Base-by-base conservation (phyloP, 2,329 filamentous ascomycete genomes). In the Stachybotrys chlorohalonatus region DNA sequence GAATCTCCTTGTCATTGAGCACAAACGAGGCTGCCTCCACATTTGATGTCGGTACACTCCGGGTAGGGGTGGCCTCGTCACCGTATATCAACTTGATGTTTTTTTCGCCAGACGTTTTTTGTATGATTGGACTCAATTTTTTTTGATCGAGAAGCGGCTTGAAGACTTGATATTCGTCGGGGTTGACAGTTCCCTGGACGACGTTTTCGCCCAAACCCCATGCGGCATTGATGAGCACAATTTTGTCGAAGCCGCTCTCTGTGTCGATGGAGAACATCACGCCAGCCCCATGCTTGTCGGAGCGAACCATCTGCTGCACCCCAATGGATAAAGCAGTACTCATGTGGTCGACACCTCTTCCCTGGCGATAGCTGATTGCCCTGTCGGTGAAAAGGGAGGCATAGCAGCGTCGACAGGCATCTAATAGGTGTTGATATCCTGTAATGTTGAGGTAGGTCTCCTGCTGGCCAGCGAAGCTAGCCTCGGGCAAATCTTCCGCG, bases 261-360 rank as follows among this genome's bases (percentile, higher is more conserved):
- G 70, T 71, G 55, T 73, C 69, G 30, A 72, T 68, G 39, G 69
- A 68, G 59, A 73, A 73, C 68, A 73, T 72, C 49, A 71, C 69
- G 16, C 70, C 70, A 7, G 69, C 67, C 9, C 67, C 68, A 6
- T 66, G 57, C 11, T 56, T 30, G 54, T 71, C 68, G 9, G 70
- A 70, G 31, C 67, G 66, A 55, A 64, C 63, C 65, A 68, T 67
- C 13, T 54, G 57, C 53, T 68, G 66, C 13, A 68, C 54, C 1
- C 66, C 66, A 30, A 67, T 59, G 1, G 64, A 67, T 1, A 68
- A 59, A 0, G 65, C 65, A 11, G 66, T 56, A 13, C 55, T 61
- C 39, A 55, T 60, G 52, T 68, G 64, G 16, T 64, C 59, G 52
- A 66, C 36, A 68, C 1, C 63, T 60, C 16, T 61, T 63, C 15